Base-by-base conservation (phyloP, 768 basidiomycete species). In the Lactifluus pinguis region DNA sequence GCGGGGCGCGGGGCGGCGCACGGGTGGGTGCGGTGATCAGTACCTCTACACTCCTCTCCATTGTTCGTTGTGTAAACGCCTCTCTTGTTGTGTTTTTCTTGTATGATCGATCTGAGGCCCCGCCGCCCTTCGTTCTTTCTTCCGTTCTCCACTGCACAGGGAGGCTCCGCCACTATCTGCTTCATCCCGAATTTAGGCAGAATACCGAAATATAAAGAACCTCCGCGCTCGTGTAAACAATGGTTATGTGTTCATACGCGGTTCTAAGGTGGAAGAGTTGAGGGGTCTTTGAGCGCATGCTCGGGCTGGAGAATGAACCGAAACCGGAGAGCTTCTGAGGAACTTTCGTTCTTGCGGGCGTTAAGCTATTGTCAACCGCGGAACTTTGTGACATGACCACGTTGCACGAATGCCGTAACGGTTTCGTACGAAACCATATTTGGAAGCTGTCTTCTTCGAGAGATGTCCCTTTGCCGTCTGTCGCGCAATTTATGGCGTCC, bases 1-100 rank as follows among this genome's bases (percentile, higher is more conserved):
- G 89, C 85, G 32, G 90, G 91, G 7, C 75, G 82, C 59, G 90
- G 89, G 3, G 80, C 88, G 41, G 89, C 88, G 19, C 77, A 80
- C 47, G 86, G 86, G 41, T 89, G 83, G 83, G 66, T 55, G 30
- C 57, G 53, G 42, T 56, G 50, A 63, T 25, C 10, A 32, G 17
- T 8, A 34, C 21, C 25, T 4, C 42, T 21, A 15, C 29, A 48
- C 36, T 30, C 49, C 11, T 21, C 34, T 41, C 29, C 42, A 19
- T 30, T 9, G 4, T 21, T 51, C 39, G 39, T 47, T 47, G 52
- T 53, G 44, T 34, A n/a, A 34, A 5, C 7, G 44, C 52, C 50
- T 30, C 41, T 34, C 30, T 50, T 57, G 34, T 50, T 57, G 55
- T 61, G 55, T 61, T 41, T 51, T 14, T 13, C 32, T 25, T 51